These are phyloP conservation scores for Kalmusia sp. DNA, from an alignment of 2,329 filamentous ascomycete species.

Conservation along the genomic window DNA sequence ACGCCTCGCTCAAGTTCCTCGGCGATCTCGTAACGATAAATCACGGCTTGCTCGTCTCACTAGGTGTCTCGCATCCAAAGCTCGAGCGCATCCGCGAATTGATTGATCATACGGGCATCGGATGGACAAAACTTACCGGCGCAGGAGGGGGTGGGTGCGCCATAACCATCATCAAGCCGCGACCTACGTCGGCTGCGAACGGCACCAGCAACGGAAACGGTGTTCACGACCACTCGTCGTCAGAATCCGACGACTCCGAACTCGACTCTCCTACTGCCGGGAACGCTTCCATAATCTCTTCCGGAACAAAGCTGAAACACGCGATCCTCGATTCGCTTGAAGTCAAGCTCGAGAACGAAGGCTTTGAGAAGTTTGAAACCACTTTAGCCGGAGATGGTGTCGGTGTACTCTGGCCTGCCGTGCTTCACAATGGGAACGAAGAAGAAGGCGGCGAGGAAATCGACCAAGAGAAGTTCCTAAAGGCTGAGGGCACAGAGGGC, in stretches of 20 bases:
- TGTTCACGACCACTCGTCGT: slow-evolving; percentile 17
- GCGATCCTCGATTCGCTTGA: slow-evolving; percentile 66
- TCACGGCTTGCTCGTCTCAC: slow-evolving; percentile 86
- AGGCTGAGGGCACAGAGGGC: slow-evolving; percentile 81
- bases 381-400: slow-evolving; percentile 93
- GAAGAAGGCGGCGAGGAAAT: slow-evolving; percentile 91
- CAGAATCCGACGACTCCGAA: slow-evolving; percentile 25
- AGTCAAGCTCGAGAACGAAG: slow-evolving; percentile 61
- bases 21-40: slow-evolving; percentile 93
- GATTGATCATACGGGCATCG: slow-evolving; percentile 80
- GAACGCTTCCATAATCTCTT: slow-evolving; percentile 38
- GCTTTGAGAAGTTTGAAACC: slow-evolving; percentile 85
- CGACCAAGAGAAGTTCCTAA: slow-evolving; percentile 85
- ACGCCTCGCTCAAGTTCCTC: slow-evolving; percentile 71
- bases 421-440: slow-evolving; percentile 82
- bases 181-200: slow-evolving; percentile 54
- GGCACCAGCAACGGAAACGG: slow-evolving; percentile 44
- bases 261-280: slow-evolving; percentile 33
- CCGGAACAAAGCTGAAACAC: slow-evolving; percentile 42
- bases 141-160: slow-evolving; percentile 95
- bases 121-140: slow-evolving; percentile 97
- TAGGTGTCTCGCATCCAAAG: slow-evolving; percentile 93
- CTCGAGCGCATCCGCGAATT: slow-evolving; percentile 91
- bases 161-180: slow-evolving; percentile 84
- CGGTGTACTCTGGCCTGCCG: slow-evolving; percentile 91